phyloP scores from a whole-genome alignment of 495 filamentous ascomycete genomes.

The Viridothelium virens region DNA sequence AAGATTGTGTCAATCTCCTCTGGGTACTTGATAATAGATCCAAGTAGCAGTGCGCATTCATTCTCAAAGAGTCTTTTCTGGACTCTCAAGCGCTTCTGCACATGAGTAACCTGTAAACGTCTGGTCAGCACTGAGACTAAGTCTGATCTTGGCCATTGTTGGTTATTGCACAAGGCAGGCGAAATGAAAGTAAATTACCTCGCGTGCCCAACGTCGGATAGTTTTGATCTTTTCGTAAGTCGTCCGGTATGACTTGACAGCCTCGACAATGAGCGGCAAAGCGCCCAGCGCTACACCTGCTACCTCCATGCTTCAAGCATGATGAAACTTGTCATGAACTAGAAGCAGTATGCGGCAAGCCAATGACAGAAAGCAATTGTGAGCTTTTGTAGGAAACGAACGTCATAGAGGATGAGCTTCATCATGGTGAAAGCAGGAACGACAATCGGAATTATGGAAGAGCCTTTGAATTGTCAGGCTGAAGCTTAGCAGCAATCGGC shows the following conservation, averaged over 20 bases:
- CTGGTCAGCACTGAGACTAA: neutral
- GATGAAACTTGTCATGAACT: neutral
- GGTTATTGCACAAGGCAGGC: neutral
- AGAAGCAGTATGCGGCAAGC: neutral
- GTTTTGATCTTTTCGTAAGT: slow-evolving; percentile 12
- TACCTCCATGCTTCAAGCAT: slow-evolving; percentile 18
- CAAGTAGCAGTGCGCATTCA: neutral
- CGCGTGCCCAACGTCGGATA: slow-evolving; percentile 17
- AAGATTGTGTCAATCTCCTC: neutral
- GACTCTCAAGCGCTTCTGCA: neutral
- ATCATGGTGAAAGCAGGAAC: neutral
- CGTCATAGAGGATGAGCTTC: neutral
- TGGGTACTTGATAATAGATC: neutral
- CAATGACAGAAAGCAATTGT: neutral
- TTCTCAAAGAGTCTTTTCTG: neutral
- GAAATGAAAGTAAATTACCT: slow-evolving; percentile 9
- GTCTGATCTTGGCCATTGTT: neutral
- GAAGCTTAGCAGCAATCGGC: neutral
- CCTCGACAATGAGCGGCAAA: slow-evolving; percentile 19
- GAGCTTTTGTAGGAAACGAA: neutral
- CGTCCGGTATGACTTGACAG: slow-evolving; percentile 15
- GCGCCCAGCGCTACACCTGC: slow-evolving; percentile 19
- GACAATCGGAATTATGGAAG: slow-evolving; percentile 1
- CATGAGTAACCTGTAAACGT: neutral
- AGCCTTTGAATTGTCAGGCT: neutral